Conservation (phyloP, 2,329 filamentous ascomycete species). For the Fusarium goolgardi region DNA sequence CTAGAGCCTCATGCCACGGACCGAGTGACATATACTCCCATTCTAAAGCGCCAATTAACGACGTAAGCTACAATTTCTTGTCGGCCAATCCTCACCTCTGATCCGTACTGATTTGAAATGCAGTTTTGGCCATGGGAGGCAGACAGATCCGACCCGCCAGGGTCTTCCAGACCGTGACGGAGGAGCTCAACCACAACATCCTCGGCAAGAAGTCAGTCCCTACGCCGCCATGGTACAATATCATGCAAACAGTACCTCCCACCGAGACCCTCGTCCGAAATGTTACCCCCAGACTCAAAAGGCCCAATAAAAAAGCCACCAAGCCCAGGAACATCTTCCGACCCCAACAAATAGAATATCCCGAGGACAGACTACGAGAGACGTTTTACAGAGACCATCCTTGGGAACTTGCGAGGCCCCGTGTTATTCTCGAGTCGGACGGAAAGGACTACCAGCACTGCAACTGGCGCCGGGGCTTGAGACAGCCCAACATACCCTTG, state of each 20-base stretch:
- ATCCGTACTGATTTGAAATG: constrained; percentile 12
- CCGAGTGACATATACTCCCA: constrained; percentile 33
- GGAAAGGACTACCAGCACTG: constrained; percentile 81
- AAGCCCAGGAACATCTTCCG: constrained; percentile 80
- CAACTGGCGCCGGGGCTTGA: constrained; percentile 81
- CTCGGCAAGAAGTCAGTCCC: constrained; percentile 51
- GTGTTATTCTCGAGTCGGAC: constrained; percentile 84
- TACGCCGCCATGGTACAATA: constrained; percentile 62
- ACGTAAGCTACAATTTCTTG: constrained; percentile 19
- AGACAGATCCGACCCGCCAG: constrained; percentile 60
- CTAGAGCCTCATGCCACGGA: constrained; percentile 14
- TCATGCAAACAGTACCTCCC: constrained; percentile 66
- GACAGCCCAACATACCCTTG: constrained; percentile 79
- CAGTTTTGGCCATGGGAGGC: constrained; percentile 53
- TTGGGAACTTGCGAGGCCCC: constrained; percentile 93
- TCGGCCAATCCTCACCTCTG: not conserved
- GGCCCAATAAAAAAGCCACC: constrained; percentile 53
- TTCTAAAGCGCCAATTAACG: constrained; percentile 38
- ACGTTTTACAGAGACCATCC: constrained; percentile 95
- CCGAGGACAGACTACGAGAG: constrained; percentile 83
- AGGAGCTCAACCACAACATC: constrained; percentile 57
- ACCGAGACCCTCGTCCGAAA: constrained; percentile 68
- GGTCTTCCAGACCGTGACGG: constrained; percentile 60
- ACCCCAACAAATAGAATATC: constrained; percentile 80
- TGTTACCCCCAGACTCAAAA: constrained; percentile 60